Evolutionary conservation across 2,329 filamentous ascomycete species (phyloP), one percentile per base, ranked within the genome.

Genomic region (Aspergillus ruber): DNA sequence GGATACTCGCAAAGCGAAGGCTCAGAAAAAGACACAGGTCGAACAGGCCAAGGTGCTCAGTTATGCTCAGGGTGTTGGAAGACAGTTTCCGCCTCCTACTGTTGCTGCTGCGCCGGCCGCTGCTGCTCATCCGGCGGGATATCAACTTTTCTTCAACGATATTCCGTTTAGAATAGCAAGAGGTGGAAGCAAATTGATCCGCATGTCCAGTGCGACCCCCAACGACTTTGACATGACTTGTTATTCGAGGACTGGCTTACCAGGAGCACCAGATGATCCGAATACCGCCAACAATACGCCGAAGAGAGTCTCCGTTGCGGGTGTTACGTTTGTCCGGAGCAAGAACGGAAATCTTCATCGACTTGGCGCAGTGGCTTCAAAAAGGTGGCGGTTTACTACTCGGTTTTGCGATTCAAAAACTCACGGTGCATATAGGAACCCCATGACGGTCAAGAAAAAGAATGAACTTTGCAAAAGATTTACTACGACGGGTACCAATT

Each of bases 301-400:
- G 0, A 93, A 90, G 68, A 80, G 77, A 53, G 78, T 84, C 36
- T 72, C 75, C 5, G 74, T 95, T 51, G 87, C 85, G 45, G 88
- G 88, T 38, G 86, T 95, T 59, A 83, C 80, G 54, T 95, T 95
- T 64, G 79, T 88, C 59, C 81, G 90, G 56, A 95, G 88, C 68
- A 94, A 91, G 66, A 86, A 85, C 57, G 90, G 90, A 52, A 95
- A 95, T 58, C 79, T 95, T 21, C 85, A 90, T 61, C 85, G 88
- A 47, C 79, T 86, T 60, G 83, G 86, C 53, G 77, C 89, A 47
- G 79, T 91, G 50, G 83, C 84, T 64, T 83, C 83, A 53, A 85
- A 88, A 67, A 84, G 81, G 87, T 91, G 50, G 51, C 56, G 81
- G 70, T 83, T 77, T 44, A 25, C 49, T 50, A 45, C 42, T 39